Percentiles rank a stretch among this genome's conserved stretches.
These are phyloP conservation scores for Podaxis sp. DNA, from an alignment of 768 basidiomycete genomes.

Conservation along the genomic window DNA sequence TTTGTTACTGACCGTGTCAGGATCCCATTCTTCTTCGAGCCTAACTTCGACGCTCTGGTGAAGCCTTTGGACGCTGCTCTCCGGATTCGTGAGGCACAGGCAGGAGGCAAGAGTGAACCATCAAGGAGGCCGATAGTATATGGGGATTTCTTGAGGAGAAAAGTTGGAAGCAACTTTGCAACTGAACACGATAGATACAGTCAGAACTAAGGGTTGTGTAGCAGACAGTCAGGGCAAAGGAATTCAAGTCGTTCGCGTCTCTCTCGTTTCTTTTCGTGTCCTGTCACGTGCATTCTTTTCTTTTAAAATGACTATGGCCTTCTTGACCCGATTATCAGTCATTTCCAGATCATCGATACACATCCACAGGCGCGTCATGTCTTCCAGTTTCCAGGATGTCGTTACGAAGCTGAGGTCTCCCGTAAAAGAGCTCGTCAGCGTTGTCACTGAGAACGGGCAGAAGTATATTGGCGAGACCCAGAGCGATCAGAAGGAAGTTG, in stretches of 20 bases:
- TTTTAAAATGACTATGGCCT: slow-evolving; percentile 19
- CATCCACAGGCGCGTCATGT: slow-evolving; percentile 39
- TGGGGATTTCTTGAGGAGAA: slow-evolving; percentile 72
- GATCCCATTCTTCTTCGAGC: slow-evolving; percentile 94
- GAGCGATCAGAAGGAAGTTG: slow-evolving; percentile 61
- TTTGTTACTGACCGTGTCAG: slow-evolving; percentile 31
- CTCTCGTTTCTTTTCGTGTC: background rate
- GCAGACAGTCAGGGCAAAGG: background rate
- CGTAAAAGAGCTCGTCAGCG: slow-evolving; percentile 56
- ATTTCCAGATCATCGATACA: slow-evolving; percentile 32
- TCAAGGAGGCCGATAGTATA: slow-evolving; percentile 54
- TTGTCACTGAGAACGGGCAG: slow-evolving; percentile 41
- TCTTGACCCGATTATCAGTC: slow-evolving; percentile 35
- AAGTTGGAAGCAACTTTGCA: slow-evolving; percentile 75
- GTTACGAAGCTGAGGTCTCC: slow-evolving; percentile 45
- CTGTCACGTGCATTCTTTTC: slow-evolving; percentile 22
- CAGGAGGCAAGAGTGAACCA: slow-evolving; percentile 8
- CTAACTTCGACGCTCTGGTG: slow-evolving; percentile 74
- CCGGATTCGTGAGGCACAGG: slow-evolving; percentile 32
- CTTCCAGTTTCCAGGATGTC: slow-evolving; percentile 41
- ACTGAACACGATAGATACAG: slow-evolving; percentile 38
- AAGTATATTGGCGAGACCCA: slow-evolving; percentile 52
- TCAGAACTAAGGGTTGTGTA: slow-evolving; percentile 12
- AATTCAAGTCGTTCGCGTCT: background rate
- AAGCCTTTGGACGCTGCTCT: slow-evolving; percentile 61